Percentiles rank a stretch among this genome's conserved stretches.
These are phyloP conservation scores for Plectosphaerella plurivora DNA, from an alignment of 2,329 filamentous ascomycete genomes.

Conservation along the genomic window DNA sequence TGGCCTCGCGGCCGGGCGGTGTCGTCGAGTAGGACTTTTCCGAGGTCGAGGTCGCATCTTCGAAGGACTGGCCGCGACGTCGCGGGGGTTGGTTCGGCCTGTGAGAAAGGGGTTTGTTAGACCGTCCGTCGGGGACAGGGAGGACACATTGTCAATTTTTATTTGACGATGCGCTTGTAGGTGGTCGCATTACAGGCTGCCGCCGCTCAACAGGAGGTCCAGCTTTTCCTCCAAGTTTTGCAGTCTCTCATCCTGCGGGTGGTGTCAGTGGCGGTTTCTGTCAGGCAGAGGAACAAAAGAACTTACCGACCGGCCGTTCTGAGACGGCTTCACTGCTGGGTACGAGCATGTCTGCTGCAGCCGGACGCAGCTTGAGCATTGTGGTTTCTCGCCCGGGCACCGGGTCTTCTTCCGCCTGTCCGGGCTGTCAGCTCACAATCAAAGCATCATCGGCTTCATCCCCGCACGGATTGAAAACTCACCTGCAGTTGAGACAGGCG, in stretches of 20 bases:
- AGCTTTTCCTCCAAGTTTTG: conserved; percentile 47
- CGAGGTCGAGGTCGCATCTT: conserved; percentile 23
- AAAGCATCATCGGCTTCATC: conserved; percentile 7
- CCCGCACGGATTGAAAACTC: conserved; percentile 6
- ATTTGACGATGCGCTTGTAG: neutral
- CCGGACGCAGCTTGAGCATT: conserved; percentile 45
- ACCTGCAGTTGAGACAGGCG: conserved; percentile 45
- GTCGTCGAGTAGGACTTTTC: conserved; percentile 28
- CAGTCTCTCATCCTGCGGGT: conserved; percentile 41
- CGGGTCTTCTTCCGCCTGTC: conserved; percentile 43
- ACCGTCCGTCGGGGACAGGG: too few species aligned
- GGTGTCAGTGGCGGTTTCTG: neutral
- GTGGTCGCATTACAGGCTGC: conserved; percentile 21
- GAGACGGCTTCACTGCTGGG: conserved; percentile 29
- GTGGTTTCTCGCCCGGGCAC: conserved; percentile 46
- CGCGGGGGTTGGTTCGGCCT: conserved; percentile 21
- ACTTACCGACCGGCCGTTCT: conserved; percentile 39
- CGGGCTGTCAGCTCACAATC: neutral
- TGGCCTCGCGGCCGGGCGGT: conserved; percentile 19
- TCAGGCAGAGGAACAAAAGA: neutral
- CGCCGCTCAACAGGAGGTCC: conserved; percentile 42
- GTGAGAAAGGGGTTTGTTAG: conserved; percentile 20
- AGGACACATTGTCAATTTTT: too few species aligned
- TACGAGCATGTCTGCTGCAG: conserved; percentile 44
- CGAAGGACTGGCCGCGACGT: conserved; percentile 19